phyloP scores from a whole-genome alignment of 768 basidiomycete species.

The Termitomyces sp. region DNA sequence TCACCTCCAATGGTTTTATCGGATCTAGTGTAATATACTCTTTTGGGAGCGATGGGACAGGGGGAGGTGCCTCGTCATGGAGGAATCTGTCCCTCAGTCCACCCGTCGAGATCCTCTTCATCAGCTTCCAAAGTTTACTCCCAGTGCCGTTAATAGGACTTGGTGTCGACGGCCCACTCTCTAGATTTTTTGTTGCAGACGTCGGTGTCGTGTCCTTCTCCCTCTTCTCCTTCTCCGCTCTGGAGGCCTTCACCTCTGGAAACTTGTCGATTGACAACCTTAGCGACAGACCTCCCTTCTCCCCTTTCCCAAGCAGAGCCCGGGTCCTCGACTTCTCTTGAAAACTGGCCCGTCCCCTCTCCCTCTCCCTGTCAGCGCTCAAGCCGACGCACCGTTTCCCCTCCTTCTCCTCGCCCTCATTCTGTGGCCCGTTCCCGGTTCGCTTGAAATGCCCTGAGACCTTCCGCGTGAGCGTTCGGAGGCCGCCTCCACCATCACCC shows the following conservation, averaged over 20 bases:
- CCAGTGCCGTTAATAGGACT: slow-evolving; percentile 16
- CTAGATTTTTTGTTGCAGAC: background rate
- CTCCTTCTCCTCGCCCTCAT: slow-evolving; percentile 4
- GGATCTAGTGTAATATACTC: slow-evolving; percentile 17
- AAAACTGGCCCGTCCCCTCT: slow-evolving; percentile 22
- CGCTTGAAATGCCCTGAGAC: slow-evolving; percentile 27
- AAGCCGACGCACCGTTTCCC: background rate
- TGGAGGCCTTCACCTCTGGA: slow-evolving; percentile 8
- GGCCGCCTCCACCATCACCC: slow-evolving; percentile 6
- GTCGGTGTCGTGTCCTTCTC: background rate
- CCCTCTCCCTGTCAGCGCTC: background rate
- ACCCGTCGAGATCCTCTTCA: slow-evolving; percentile 66
- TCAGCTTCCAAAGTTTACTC: slow-evolving; percentile 56
- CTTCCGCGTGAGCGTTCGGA: slow-evolving; percentile 26
- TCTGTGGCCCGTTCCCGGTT: slow-evolving; percentile 10
- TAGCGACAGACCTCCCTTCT: slow-evolving; percentile 17
- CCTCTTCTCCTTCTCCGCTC: background rate
- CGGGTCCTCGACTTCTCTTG: slow-evolving; percentile 24
- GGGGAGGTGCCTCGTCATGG: slow-evolving; percentile 32
- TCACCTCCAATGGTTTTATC: background rate
- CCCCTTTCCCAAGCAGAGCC: slow-evolving; percentile 9
- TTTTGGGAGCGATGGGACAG: slow-evolving; percentile 56
- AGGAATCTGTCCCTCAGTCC: slow-evolving; percentile 53
- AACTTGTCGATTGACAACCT: slow-evolving; percentile 28
- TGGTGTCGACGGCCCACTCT: slow-evolving; percentile 12